Evolutionary conservation across 2,329 filamentous ascomycete species (phyloP).

Genomic region (Ophiosphaerella narmari): DNA sequence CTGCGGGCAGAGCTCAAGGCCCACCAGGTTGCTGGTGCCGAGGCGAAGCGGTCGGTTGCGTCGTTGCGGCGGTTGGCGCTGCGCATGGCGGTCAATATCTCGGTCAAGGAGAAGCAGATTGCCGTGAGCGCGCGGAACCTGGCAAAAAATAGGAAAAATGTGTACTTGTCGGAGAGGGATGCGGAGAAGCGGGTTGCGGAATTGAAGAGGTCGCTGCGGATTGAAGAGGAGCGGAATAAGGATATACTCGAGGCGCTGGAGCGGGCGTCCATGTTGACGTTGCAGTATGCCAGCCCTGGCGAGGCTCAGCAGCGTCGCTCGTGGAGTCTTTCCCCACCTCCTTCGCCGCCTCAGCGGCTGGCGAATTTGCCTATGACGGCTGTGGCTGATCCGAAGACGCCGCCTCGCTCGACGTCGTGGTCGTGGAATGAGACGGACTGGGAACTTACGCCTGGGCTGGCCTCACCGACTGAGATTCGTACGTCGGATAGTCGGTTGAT

Average conservation of each 20-base stretch:
- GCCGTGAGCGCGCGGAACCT: conserved; percentile 39
- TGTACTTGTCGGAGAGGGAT: conserved; percentile 37
- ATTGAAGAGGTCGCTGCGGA: conserved; percentile 34
- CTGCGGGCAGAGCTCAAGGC: conserved; percentile 40
- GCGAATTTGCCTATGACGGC: conserved; percentile 19
- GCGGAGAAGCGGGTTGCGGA: conserved; percentile 41
- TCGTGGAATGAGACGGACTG: conserved; percentile 30
- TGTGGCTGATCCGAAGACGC: conserved; percentile 24
- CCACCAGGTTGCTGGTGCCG: conserved; percentile 37
- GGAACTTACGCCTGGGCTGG: conserved; percentile 21
- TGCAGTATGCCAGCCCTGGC: conserved; percentile 38
- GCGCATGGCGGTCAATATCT: conserved; percentile 46
- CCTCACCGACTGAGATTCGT: conserved; percentile 29
- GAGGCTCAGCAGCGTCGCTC: conserved; percentile 23
- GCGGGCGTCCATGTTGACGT: conserved; percentile 42
- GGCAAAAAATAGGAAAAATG: conserved; percentile 36
- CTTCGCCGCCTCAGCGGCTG: conserved; percentile 36
- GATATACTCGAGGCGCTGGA: conserved; percentile 45
- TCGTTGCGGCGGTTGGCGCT: conserved; percentile 44
- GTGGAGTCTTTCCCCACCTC: conserved; percentile 37
- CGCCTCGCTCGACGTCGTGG: conserved; percentile 24
- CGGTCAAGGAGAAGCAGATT: conserved; percentile 46
- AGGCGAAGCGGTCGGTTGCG: conserved; percentile 42
- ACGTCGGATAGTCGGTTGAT: conserved; percentile 42
- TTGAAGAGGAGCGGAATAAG: conserved; percentile 43